Evolutionary conservation across 495 filamentous ascomycete genomes (phyloP).

Genomic region (Lichina pygmaea): DNA sequence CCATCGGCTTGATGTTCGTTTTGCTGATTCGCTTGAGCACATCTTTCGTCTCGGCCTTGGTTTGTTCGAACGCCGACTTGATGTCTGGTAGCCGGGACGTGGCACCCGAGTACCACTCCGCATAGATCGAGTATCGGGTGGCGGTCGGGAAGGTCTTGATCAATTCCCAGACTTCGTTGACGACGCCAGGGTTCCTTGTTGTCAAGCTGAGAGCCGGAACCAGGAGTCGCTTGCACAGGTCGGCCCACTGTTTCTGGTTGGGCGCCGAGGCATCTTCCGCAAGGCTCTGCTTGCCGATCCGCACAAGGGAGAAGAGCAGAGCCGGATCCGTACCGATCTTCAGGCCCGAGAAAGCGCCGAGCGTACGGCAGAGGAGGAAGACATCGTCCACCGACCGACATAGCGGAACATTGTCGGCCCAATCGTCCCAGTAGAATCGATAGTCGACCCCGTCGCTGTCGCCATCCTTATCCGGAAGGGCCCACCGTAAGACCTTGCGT

Average conservation of each 20-base stretch:
- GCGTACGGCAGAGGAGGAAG: conserved; percentile 59
- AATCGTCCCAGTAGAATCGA: conserved; percentile 92
- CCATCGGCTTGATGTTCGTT: conserved; percentile 63
- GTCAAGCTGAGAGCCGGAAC: conserved; percentile 65
- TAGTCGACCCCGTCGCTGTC: conserved; percentile 46
- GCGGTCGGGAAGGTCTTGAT: conserved; percentile 50
- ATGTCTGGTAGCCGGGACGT: conserved; percentile 56
- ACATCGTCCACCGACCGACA: conserved; percentile 81
- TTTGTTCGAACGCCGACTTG: conserved; percentile 46
- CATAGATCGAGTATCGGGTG: conserved; percentile 67
- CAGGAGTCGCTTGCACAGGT: conserved; percentile 55
- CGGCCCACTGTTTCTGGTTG: conserved; percentile 49
- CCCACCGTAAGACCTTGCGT: conserved; percentile 46
- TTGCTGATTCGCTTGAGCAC: conserved; percentile 65
- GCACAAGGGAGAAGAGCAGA: conserved; percentile 51
- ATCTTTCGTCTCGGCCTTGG: conserved; percentile 49
- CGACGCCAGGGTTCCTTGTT: conserved; percentile 53
- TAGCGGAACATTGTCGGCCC: conserved; percentile 74
- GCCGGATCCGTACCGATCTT: conserved; percentile 63
- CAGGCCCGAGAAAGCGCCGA: conserved; percentile 62
- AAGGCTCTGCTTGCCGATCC: conserved; percentile 57
- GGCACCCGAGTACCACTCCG: conserved; percentile 65
- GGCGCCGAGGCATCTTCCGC: conserved; percentile 34
- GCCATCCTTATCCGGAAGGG: conserved; percentile 48
- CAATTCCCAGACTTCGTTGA: conserved; percentile 62